Conservation (phyloP, 805 yeast genomes). For the Ogataea chonburiensis region DNA sequence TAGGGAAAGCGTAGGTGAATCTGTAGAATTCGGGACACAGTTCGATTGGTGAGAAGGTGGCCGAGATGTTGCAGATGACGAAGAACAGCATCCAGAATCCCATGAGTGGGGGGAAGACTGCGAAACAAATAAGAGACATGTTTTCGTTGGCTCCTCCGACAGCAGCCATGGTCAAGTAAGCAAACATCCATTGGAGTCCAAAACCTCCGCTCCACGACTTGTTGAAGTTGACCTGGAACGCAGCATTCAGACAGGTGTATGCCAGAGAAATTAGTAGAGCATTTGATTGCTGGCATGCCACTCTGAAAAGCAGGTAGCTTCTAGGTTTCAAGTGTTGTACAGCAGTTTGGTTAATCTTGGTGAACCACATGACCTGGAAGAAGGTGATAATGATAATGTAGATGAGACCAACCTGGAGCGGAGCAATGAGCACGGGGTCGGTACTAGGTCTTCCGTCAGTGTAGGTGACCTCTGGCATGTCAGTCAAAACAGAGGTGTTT, state of each 20-base stretch:
- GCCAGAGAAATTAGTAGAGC: conserved; percentile 59
- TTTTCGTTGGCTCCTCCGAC: conserved; percentile 77
- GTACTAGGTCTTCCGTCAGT: conserved; percentile 51
- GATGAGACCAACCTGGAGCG: conserved; percentile 73
- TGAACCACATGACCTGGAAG: conserved; percentile 65
- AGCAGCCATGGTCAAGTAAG: conserved; percentile 68
- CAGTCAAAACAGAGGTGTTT: conserved; percentile 20
- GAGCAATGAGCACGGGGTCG: conserved; percentile 56
- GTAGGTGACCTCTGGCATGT: conserved; percentile 21
- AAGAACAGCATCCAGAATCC: conserved; percentile 74
- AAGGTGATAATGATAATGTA: conserved; percentile 70
- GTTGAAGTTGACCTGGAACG: conserved; percentile 63
- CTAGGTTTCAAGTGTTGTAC: conserved; percentile 41
- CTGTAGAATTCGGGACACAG: conserved; percentile 56
- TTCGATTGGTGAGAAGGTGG: conserved; percentile 66
- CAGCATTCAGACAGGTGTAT: conserved; percentile 59
- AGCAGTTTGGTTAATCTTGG: conserved; percentile 49
- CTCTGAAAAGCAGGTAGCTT: conserved; percentile 53
- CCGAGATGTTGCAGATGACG: conserved; percentile 67
- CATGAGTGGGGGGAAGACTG: conserved; percentile 57
- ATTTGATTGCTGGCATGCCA: conserved; percentile 47
- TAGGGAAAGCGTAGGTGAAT: conserved; percentile 68
- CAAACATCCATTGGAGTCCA: conserved; percentile 69
- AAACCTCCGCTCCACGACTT: conserved; percentile 63
- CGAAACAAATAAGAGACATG: conserved; percentile 49